phyloP scores from a whole-genome alignment of 73 alveolate species.

The Tetrahymena elliotti region DNA sequence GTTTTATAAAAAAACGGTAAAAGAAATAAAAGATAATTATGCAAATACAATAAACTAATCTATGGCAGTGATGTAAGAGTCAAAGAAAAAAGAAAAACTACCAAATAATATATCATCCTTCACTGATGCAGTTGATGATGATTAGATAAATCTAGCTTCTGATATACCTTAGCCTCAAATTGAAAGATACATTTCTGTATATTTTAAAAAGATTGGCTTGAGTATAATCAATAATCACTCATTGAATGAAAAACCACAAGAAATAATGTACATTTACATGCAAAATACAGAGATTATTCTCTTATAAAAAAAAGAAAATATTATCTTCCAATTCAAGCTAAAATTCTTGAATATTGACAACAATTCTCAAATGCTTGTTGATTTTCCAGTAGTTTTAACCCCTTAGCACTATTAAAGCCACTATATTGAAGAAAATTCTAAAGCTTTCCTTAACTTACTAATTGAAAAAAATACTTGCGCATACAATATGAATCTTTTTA shows the following conservation, averaged over 20 bases:
- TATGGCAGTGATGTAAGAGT: neutral
- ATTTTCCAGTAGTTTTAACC: neutral
- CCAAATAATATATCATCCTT: neutral
- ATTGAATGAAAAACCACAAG: neutral
- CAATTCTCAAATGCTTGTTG: neutral
- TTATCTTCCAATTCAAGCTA: neutral
- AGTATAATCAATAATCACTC: neutral
- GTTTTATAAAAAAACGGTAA: neutral
- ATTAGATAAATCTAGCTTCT: neutral
- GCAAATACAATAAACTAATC: neutral
- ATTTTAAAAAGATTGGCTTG: neutral
- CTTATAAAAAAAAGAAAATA: neutral
- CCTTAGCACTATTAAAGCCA: neutral
- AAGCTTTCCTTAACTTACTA: neutral
- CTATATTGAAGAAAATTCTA: neutral
- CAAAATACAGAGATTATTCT: neutral
- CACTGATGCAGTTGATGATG: neutral
- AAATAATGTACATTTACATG: neutral
- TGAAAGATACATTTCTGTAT: neutral
- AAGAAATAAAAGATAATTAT: neutral
- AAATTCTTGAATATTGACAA: neutral
- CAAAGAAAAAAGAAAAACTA: neutral
- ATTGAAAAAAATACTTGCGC: neutral
- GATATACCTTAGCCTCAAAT: neutral
- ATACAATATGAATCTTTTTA: neutral